A percentile compares a stretch with the other conserved stretches of the same genome.
Evolutionary conservation across 164 flowering plant species (phyloP).

Genomic region (Vitis rupestris): DNA sequence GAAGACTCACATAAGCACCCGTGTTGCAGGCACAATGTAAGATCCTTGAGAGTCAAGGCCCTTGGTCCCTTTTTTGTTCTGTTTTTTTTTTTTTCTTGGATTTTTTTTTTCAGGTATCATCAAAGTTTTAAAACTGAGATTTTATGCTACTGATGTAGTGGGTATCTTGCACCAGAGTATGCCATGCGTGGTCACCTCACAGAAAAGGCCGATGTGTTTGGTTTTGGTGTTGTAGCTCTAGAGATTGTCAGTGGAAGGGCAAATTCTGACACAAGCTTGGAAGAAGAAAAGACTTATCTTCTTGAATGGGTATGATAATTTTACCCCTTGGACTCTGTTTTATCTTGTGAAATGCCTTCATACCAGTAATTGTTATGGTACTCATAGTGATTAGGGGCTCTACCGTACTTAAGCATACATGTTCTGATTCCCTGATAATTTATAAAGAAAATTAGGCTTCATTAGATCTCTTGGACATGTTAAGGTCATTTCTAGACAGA

Average conservation of each 20-base stretch:
- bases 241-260: constrained; percentile 61
- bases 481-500: too few species aligned
- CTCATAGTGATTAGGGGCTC: not conserved
- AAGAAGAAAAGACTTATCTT: constrained; percentile 40
- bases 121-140: too few species aligned
- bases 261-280: constrained; percentile 43
- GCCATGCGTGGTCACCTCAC: constrained; percentile 66
- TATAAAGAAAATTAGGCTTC: too few species aligned
- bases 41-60: not conserved
- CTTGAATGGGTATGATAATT: constrained; percentile 49
- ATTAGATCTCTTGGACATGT: too few species aligned
- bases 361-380: too few species aligned
- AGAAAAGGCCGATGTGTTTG: constrained; percentile 62
- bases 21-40: constrained; percentile 72
- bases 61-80: not conserved
- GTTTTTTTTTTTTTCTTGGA: not conserved
- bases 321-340: too few species aligned
- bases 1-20: constrained; percentile 62
- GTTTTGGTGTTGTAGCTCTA: constrained; percentile 58
- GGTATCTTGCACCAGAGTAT: constrained; percentile 65
- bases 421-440: not conserved
- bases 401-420: not conserved
- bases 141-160: constrained; percentile 30
- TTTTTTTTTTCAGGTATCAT: not conserved
- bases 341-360: too few species aligned